phyloP scores from a whole-genome alignment of 176 grass and related monocot species.

The Poa annua region DNA sequence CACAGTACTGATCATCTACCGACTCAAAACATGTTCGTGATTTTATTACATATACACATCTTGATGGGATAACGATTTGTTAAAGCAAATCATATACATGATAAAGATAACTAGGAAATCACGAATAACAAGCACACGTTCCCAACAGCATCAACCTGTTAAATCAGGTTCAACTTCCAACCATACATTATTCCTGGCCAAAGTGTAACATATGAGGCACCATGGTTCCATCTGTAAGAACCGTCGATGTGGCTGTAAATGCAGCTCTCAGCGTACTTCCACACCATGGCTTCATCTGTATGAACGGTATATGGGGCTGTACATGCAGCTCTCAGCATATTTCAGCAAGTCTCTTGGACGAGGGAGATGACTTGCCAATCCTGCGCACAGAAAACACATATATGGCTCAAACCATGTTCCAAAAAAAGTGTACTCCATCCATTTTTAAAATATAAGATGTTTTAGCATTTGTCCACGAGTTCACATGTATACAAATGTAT shows the following conservation, averaged over 20 bases:
- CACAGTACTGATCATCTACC: background rate
- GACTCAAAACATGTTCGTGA: background rate
- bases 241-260: slow-evolving; percentile 42
- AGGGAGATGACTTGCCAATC: slow-evolving; percentile 79
- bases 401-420: too few species aligned
- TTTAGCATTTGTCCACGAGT: too few species aligned
- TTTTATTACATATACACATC: slow-evolving; percentile 13
- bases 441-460: too few species aligned
- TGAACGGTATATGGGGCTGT: slow-evolving; percentile 73
- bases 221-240: slow-evolving; percentile 51
- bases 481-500: too few species aligned
- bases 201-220: background rate
- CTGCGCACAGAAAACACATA: slow-evolving; percentile 40
- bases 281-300: slow-evolving; percentile 50
- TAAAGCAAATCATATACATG: background rate
- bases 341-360: slow-evolving; percentile 67
- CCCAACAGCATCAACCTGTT: background rate
- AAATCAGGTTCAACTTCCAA: background rate
- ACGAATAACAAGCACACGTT: background rate
- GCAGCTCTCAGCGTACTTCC: too few species aligned
- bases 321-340: slow-evolving; percentile 90
- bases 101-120: background rate
- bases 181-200: background rate
- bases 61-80: background rate
- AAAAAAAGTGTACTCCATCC: too few species aligned